Conservation (phyloP, 805 yeast species). For the Metschnikowia reukaufii region DNA sequence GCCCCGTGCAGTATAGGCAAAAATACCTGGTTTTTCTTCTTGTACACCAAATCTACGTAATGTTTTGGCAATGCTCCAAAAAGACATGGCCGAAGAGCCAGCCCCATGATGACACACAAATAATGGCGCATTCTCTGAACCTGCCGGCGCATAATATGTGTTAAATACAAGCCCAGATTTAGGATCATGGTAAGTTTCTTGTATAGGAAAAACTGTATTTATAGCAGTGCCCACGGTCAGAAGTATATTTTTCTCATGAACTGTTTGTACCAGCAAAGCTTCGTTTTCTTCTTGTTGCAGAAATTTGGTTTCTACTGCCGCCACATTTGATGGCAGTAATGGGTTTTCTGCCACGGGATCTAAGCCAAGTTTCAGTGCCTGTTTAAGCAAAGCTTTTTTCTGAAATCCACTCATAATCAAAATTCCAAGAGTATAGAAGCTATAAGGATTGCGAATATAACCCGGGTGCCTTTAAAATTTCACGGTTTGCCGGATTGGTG, state of each 20-base stretch:
- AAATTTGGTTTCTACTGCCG: not conserved
- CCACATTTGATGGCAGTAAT: not conserved
- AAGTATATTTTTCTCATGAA: not conserved
- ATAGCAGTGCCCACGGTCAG: not conserved
- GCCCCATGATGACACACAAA: constrained; percentile 92
- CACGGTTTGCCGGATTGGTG: too few species aligned
- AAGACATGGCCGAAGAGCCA: constrained; percentile 83
- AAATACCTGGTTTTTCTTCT: constrained; percentile 49
- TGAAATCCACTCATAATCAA: constrained; percentile 7
- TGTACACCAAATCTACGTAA: constrained; percentile 21
- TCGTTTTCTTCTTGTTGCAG: not conserved
- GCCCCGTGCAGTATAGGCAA: constrained; percentile 80
- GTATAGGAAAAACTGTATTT: constrained; percentile 18
- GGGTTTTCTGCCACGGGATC: constrained; percentile 13
- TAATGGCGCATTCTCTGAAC: constrained; percentile 44
- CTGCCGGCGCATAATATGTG: constrained; percentile 60
- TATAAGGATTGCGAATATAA: not conserved
- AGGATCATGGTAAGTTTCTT: constrained; percentile 21
- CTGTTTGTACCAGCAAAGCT: not conserved
- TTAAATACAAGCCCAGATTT: constrained; percentile 25
- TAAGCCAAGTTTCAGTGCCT: constrained; percentile 10
- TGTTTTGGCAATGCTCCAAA: constrained; percentile 51
- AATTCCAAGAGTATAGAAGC: not conserved
- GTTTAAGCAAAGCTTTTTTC: constrained; percentile 11
- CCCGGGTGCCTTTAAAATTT: too few species aligned